Evolutionary conservation across 2,329 filamentous ascomycete species (phyloP), one percentile per base, ranked within the genome.

Genomic region (Beauveria rudraprayagi): DNA sequence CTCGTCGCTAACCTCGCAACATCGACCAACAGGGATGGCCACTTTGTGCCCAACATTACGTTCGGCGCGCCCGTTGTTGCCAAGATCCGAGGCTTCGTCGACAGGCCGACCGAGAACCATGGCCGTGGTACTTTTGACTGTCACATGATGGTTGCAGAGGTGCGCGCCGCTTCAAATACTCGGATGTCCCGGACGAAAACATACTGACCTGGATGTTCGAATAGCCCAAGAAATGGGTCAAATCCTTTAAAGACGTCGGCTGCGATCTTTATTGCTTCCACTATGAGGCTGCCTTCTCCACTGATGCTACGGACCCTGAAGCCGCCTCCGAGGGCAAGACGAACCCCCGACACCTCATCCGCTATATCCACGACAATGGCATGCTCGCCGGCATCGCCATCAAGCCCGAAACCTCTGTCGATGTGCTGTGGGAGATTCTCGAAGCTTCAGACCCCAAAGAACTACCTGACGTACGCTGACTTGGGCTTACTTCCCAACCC

Each of bases 241-340:
- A 90, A 71, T 91, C 96, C 64, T 97, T 99, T 80, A 86, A 94
- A 74, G 87, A 89, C 58, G 94, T 92, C 63, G 94, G 94, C 59
- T 97, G 92, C 76, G 92, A 99, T 75, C 83, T 99, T n/a, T 99
- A 99, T 81, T 97, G 94, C 81, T 99, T 99, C 81, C 94, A 99
- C 81, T 97, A 97, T 77, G 94, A 99, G 78, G 94, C 94, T 28
- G 94, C 94, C 65, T 83, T 94, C 67, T 96, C 91, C 56, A 90
- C 89, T 48, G 91, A 90, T 41, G 92, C 92, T 69, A 91, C 92
- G 71, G 85, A 82, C 60, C 92, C 93, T 53, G 85, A 89, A 67
- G 83, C 81, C 61, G 82, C 78, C 59, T 85, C 85, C 16, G 88
- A 89, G 60, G 74, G 79, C 63, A 88, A 86, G 73, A 97, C 93